phyloP scores from a whole-genome alignment of 2,329 filamentous ascomycete species.

The Aspergillus floridensis region DNA sequence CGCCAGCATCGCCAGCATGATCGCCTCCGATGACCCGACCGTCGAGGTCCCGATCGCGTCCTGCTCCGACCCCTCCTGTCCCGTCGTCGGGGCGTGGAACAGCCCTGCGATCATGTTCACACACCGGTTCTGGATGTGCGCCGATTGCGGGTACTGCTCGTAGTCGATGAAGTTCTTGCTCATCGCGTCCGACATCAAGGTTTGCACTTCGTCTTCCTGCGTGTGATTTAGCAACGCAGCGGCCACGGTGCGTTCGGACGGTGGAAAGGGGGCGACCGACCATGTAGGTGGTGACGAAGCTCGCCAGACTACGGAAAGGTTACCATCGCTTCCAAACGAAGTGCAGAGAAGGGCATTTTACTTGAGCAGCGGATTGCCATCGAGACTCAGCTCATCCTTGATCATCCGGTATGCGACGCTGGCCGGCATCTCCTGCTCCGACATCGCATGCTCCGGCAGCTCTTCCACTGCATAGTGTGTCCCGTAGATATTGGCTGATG shows the following conservation, averaged over 20 bases:
- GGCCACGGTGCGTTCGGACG: too few relatives aligned
- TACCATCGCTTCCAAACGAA: background rate
- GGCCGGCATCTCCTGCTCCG: conserved; percentile 81
- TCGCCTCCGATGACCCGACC: conserved; percentile 69
- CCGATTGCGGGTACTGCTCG: conserved; percentile 61
- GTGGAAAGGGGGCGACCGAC: conserved; percentile 5
- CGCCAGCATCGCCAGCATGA: conserved; percentile 67
- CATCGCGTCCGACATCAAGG: conserved; percentile 66
- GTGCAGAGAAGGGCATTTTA: conserved; percentile 37
- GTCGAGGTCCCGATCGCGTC: conserved; percentile 67
- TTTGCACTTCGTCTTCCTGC: conserved; percentile 59
- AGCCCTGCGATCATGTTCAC: conserved; percentile 66
- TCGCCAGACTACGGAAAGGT: conserved; percentile 24
- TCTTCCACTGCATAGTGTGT: conserved; percentile 78
- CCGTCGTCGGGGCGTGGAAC: conserved; percentile 57
- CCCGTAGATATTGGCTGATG: conserved; percentile 72
- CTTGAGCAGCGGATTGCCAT: conserved; percentile 68
- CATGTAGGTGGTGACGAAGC: conserved; percentile 71
- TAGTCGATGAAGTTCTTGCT: conserved; percentile 71
- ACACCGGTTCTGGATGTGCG: conserved; percentile 64
- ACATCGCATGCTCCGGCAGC: conserved; percentile 78
- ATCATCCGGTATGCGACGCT: conserved; percentile 66
- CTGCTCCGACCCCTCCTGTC: conserved; percentile 43
- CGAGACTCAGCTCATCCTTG: conserved; percentile 62
- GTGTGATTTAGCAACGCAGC: background rate